Conservation (phyloP, 495 filamentous ascomycete genomes). For the Talaromyces stipitatus region DNA sequence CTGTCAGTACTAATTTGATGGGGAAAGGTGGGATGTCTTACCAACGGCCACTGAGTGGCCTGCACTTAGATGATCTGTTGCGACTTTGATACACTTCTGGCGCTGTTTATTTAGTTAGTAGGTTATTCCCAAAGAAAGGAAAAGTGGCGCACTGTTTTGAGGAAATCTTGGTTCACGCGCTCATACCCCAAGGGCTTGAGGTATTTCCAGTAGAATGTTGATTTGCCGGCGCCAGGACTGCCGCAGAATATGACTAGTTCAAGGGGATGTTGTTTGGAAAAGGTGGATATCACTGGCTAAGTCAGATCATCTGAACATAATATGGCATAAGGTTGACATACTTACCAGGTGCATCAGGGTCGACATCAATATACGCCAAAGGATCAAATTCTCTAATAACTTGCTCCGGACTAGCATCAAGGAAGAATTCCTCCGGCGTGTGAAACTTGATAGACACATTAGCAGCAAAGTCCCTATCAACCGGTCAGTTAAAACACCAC, state of each 20-base stretch:
- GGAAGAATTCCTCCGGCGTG: constrained; percentile 89
- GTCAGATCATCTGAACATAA: background rate
- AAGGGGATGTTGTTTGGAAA: constrained; percentile 54
- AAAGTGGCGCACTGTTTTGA: constrained; percentile 60
- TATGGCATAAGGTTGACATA: background rate
- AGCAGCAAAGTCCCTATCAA: constrained; percentile 60
- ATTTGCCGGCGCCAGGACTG: constrained; percentile 84
- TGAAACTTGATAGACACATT: constrained; percentile 75
- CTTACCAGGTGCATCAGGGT: constrained; percentile 26
- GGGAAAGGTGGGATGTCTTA: constrained; percentile 30
- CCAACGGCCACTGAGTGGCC: constrained; percentile 67
- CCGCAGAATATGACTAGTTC: constrained; percentile 85
- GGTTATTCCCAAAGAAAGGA: background rate
- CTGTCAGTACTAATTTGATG: background rate
- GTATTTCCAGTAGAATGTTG: constrained; percentile 76
- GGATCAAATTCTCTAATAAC: constrained; percentile 66
- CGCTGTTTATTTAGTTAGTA: constrained; percentile 34
- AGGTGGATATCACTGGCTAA: constrained; percentile 21
- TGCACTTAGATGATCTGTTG: constrained; percentile 52
- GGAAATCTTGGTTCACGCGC: constrained; percentile 80
- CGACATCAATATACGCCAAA: constrained; percentile 36
- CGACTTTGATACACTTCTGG: constrained; percentile 78
- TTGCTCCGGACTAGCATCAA: constrained; percentile 52
- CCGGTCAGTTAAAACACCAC: background rate
- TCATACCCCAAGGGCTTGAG: constrained; percentile 74